phyloP scores from a whole-genome alignment of 176 grass and related monocot genomes.

The Dendrocalamus sinicus region DNA sequence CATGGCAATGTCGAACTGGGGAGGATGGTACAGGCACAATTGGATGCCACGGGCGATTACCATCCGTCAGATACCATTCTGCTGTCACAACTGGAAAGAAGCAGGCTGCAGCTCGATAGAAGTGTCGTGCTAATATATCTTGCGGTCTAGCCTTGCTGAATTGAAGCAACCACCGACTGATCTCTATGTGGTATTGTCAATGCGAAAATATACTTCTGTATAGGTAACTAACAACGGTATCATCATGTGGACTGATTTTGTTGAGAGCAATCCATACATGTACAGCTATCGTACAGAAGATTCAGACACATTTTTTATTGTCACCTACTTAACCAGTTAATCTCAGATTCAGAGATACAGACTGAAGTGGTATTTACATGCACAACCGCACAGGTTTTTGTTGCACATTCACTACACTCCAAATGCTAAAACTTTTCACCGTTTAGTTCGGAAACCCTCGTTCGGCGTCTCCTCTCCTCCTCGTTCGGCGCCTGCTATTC shows the following conservation, averaged over 20 bases:
- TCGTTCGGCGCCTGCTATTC: no score
- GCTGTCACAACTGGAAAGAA: not conserved
- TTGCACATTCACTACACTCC: not conserved
- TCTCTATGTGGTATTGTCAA: not conserved
- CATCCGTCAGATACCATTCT: conserved; percentile 35
- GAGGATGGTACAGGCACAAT: conserved; percentile 26
- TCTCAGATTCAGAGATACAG: conserved; percentile 1
- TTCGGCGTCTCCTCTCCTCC: no score
- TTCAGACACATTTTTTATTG: not conserved
- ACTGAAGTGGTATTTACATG: conserved; percentile 24
- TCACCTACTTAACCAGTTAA: conserved; percentile 9
- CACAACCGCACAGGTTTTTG: conserved; percentile 11
- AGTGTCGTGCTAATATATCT: conserved; percentile 17
- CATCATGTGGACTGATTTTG: conserved; percentile 12
- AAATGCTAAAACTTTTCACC: not conserved
- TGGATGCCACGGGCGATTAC: conserved; percentile 45
- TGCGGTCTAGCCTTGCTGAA: not conserved
- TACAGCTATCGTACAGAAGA: conserved; percentile 5
- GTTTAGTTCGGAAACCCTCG: no score
- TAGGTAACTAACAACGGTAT: not conserved
- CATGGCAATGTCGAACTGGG: conserved; percentile 60
- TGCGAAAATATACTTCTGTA: not conserved
- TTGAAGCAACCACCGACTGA: not conserved
- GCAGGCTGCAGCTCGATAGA: conserved; percentile 53
- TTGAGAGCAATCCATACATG: conserved; percentile 2